Base-by-base conservation (phyloP, 2,329 filamentous ascomycete species). In the Colletotrichum neosansevieriae region DNA sequence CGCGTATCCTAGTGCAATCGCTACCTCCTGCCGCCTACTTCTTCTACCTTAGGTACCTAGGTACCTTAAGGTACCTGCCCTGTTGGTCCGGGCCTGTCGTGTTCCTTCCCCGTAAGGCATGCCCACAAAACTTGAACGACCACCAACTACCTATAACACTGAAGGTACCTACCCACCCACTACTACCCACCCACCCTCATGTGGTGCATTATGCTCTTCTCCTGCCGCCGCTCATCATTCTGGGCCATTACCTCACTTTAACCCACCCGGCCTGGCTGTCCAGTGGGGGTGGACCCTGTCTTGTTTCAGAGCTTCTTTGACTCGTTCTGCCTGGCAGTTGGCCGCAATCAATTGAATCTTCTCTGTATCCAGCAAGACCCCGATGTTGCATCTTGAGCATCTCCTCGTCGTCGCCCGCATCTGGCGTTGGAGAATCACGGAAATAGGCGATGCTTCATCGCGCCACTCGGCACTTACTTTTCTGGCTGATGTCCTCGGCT, bases 281-380 rank as follows among this genome's bases (percentile, higher is more conserved):
- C 21, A 40, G 54, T 65, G 65, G 54, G 63, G 54, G 61, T 65
- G 24, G 56, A 60, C 65, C 65, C 65, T 68, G 61, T 65, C 60
- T 59, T 44, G 65, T 65, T 49, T 65, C 49, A 61, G 65, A 60
- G 45, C 49, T 57, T 58, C 64, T 53, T 67, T 53, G 51, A 63
- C 44, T 50, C 32, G 50, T 44, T 38, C 29, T 45, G 29, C 40
- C 36, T 38, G 15, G 54, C 53, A 12, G 17, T 3, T 36, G 15
- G 47, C 47, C 24, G 24, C 24, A 24, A 24, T 24, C 24, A 24
- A 24, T 5, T 5, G 3, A 24, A 24, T 5, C 3, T 5, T 24
- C 21, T n/a, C 3, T 21, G 21, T 24, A 24, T 29, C 29, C 29
- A 29, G 29, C 29, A 29, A 29, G 29, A 29, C 29, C 29, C 6